These are phyloP conservation scores for Fusarium sp. DNA, from an alignment of 2,329 filamentous ascomycete species.

Conservation along the genomic window DNA sequence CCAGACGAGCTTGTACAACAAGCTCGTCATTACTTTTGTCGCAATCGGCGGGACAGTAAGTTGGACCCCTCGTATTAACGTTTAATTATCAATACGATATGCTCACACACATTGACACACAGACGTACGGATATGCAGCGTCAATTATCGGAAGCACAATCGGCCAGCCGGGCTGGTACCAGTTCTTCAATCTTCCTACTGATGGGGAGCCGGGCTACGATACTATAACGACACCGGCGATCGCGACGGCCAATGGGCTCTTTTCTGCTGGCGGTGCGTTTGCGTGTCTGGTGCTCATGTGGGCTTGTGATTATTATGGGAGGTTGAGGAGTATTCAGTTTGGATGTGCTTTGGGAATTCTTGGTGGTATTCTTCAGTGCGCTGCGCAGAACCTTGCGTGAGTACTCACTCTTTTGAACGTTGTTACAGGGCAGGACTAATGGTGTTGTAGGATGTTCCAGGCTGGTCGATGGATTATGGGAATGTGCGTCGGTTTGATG, in stretches of 20 bases:
- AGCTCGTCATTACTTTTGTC: constrained; percentile 48
- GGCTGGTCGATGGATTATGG: constrained; percentile 56
- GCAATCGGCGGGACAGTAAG: constrained; percentile 48
- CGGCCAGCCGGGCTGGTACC: constrained; percentile 62
- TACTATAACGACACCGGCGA: constrained; percentile 56
- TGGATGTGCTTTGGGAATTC: constrained; percentile 53
- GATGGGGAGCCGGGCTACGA: constrained; percentile 55
- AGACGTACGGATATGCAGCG: constrained; percentile 62
- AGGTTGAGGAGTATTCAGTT: constrained; percentile 57
- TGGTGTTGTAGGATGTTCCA: constrained; percentile 45
- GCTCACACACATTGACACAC: background rate
- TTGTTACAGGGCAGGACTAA: background rate
- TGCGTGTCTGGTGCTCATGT: constrained; percentile 59
- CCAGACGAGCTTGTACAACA: constrained; percentile 46
- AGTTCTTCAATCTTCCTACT: constrained; percentile 57
- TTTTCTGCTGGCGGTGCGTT: constrained; percentile 60
- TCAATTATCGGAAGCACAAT: constrained; percentile 62
- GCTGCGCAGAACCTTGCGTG: constrained; percentile 55
- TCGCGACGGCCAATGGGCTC: constrained; percentile 59
- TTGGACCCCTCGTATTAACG: background rate
- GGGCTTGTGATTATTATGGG: constrained; percentile 55
- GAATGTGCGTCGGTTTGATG: constrained; percentile 53
- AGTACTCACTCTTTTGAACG: background rate
- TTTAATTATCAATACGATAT: background rate
- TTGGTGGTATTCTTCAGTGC: constrained; percentile 58